Percentiles rank a stretch among this genome's conserved stretches.
These are phyloP conservation scores for Sporothrix luriei DNA, from an alignment of 2,329 filamentous ascomycete species.

Conservation along the genomic window DNA sequence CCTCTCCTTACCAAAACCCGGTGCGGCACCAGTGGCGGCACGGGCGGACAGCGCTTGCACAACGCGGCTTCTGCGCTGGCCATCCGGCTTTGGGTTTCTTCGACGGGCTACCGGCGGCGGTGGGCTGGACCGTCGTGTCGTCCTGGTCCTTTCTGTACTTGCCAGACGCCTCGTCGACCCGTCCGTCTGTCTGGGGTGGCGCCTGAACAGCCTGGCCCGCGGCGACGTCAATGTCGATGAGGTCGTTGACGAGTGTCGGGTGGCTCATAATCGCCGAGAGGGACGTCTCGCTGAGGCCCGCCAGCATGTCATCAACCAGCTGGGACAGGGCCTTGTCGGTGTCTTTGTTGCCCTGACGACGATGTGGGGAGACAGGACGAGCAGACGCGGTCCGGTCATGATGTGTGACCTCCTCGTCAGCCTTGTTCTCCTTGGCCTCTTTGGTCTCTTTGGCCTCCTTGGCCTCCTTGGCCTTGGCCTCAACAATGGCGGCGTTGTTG, in stretches of 20 bases:
- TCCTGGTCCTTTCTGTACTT: neutral
- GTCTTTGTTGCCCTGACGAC: neutral
- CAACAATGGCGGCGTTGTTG: neutral
- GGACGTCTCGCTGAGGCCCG: neutral
- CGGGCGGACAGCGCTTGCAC: slow-evolving; percentile 33
- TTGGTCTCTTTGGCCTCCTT: neutral
- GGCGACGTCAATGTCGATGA: neutral
- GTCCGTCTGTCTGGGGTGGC: neutral
- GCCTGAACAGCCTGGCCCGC: neutral
- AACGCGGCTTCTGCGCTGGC: neutral
- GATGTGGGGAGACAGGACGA: neutral
- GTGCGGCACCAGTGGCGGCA: slow-evolving; percentile 55
- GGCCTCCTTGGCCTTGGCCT: neutral
- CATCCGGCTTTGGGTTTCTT: neutral
- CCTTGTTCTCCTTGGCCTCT: neutral
- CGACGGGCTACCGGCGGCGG: neutral
- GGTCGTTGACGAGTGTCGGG: neutral
- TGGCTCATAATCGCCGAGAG: too few relatives aligned
- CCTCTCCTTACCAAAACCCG: slow-evolving; percentile 44
- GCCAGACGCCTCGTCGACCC: neutral
- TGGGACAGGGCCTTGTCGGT: neutral
- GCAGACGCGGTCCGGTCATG: too few relatives aligned
- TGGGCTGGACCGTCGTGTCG: neutral
- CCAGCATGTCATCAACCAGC: neutral
- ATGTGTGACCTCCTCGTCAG: neutral